Base-by-base conservation (phyloP, 2,329 filamentous ascomycete genomes). In the Sodiomyces alkalinus region DNA sequence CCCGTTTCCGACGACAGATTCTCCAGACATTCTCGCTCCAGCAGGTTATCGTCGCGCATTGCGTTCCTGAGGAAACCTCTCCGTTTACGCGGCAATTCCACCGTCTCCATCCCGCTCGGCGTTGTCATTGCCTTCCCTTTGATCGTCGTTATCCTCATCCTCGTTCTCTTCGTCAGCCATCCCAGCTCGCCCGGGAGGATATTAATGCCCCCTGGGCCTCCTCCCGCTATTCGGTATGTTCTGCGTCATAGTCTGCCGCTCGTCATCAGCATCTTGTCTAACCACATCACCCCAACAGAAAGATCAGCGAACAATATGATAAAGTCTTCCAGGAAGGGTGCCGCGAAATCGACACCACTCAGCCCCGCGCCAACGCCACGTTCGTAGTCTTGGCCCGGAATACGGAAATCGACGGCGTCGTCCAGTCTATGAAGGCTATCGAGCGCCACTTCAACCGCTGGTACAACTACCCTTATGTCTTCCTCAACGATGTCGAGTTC, bases 391-490 rank as follows among this genome's bases (percentile, higher is more conserved):
- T 98, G 34, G 90, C 90, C 30, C 68, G 90, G 43, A 96, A 98
- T 51, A 92, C 93, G 63, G 90, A 98, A 58, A 55, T 98, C 39
- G 86, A 93, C 1, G 90, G 90, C 34, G 90, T 98, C 21, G 73
- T 98, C 39, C 83, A 96, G 54, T 96, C 90, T 7, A 70, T 98
- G 52, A 94, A 94, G 61, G 96, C 87, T 23, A 86, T 98, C 41
- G 90, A 98, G 61, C 73, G 90, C 43, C 90, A 98, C 56, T 98
- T 98, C 71, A 98, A 98, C 58, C 74, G 86, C 41, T 98, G 87
- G 86, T 98, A 85, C 52, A 74, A 96, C 55, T 98, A 98, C 52
- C 90, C 90, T 16, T 98, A 96, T 49, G 87, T 96, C 41, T 96
- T 98, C 54, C 63, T 98, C 41, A 98, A 98, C 56, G 87, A 98